phyloP scores from a whole-genome alignment of 78 protist species.

The Anaeramoeba flamelloides region DNA sequence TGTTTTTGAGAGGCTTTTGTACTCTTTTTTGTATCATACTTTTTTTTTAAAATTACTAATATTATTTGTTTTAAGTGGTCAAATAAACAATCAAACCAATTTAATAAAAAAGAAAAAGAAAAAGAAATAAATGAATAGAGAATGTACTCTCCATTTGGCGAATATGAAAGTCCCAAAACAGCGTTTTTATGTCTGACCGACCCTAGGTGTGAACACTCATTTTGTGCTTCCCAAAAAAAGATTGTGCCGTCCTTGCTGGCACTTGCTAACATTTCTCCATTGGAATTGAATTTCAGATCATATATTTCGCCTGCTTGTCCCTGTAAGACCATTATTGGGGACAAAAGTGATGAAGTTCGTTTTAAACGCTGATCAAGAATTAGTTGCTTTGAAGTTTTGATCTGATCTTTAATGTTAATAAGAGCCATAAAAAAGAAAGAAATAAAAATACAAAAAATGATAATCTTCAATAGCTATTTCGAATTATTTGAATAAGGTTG shows the following conservation, averaged over 20 bases:
- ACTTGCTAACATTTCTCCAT: not conserved
- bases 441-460: no score
- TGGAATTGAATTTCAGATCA: not conserved
- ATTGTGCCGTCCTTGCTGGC: not conserved
- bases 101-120: no score
- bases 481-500: no score
- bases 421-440: no score
- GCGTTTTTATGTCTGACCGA: not conserved
- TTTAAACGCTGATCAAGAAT: not conserved
- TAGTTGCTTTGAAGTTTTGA: no score
- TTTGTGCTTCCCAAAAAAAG: not conserved
- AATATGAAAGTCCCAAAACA: not conserved
- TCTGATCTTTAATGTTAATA: no score
- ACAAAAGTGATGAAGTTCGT: not conserved
- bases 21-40: no score
- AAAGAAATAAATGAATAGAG: not conserved
- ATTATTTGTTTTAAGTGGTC: no score
- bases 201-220: not conserved
- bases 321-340: not conserved
- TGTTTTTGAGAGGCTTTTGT: no score
- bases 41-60: no score
- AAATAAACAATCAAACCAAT: no score
- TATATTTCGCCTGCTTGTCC: not conserved
- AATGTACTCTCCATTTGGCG: not conserved
- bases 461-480: no score